Evolutionary conservation across 176 grass and related monocot species (phyloP).

Genomic region (Secale cereale): DNA sequence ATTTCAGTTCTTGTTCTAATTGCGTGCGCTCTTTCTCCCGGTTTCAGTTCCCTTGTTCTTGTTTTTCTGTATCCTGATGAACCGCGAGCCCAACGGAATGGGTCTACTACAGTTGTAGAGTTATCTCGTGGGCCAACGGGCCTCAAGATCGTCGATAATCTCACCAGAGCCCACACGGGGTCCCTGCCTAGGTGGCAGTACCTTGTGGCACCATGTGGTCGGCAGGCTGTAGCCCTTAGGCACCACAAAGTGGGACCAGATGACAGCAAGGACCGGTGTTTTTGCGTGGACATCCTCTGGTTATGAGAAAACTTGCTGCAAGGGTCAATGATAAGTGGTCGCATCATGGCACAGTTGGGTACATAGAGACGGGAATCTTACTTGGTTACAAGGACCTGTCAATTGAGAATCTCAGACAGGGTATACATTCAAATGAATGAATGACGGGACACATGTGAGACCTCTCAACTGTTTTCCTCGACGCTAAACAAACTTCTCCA

Average conservation of each 20-base stretch:
- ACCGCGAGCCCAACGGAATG: background rate
- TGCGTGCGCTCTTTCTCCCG: background rate
- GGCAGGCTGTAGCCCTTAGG: background rate
- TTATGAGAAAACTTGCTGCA: background rate
- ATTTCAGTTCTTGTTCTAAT: background rate
- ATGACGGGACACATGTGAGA: background rate
- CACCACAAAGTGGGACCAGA: background rate
- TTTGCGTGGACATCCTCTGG: background rate
- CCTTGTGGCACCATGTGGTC: background rate
- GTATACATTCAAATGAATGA: background rate
- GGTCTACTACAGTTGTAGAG: background rate
- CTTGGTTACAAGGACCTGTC: background rate
- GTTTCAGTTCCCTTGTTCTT: background rate
- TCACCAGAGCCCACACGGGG: background rate
- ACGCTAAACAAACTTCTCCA: background rate
- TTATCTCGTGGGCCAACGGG: background rate
- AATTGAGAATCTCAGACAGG: background rate
- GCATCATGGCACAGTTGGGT: background rate
- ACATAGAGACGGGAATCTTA: background rate
- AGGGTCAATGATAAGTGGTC: background rate
- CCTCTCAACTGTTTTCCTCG: background rate
- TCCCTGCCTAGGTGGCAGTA: background rate
- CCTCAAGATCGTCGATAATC: too few relatives aligned
- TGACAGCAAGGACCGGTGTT: background rate
- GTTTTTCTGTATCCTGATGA: background rate